Percentiles rank a stretch among this genome's conserved stretches.
Conservation (phyloP, 768 basidiomycete species). For the Termitomyces sp. region DNA sequence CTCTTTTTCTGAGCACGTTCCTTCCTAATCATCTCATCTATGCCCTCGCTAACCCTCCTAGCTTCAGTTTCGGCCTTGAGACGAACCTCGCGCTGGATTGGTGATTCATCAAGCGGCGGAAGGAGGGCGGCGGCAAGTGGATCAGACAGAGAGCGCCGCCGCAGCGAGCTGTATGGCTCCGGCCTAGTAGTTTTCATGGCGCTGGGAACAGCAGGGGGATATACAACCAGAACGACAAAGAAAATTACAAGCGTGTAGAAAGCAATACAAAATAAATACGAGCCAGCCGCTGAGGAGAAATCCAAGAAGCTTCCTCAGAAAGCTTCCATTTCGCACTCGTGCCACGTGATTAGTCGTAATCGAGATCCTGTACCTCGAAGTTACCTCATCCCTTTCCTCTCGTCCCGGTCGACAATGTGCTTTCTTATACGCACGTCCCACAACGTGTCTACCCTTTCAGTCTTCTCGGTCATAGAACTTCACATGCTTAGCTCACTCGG, state of each 20-base stretch:
- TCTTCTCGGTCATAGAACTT: neutral
- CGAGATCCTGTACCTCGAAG: constrained; percentile 12
- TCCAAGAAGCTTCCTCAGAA: constrained; percentile 11
- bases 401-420: neutral
- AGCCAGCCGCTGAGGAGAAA: constrained; percentile 13
- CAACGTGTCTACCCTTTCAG: neutral
- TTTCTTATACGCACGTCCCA: neutral
- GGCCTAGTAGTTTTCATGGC: constrained; percentile 34
- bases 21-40: constrained; percentile 71
- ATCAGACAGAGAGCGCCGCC: constrained; percentile 50
- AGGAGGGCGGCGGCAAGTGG: constrained; percentile 62
- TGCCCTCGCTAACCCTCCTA: constrained; percentile 65
- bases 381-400: neutral
- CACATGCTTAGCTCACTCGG: constrained; percentile 2
- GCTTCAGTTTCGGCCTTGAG: constrained; percentile 66
- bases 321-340: constrained; percentile 17
- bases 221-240: constrained; percentile 15
- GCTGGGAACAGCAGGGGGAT: constrained; percentile 15
- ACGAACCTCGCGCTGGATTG: constrained; percentile 57
- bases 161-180: constrained; percentile 18
- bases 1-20: constrained; percentile 60
- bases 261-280: constrained; percentile 17
- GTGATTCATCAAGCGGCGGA: constrained; percentile 70
- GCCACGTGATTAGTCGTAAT: constrained; percentile 18
- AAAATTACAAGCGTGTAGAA: constrained; percentile 10